Percentiles rank a stretch among this genome's conserved stretches.
These are phyloP conservation scores for Tulasnella calospora DNA, from an alignment of 768 basidiomycete species.

Conservation along the genomic window DNA sequence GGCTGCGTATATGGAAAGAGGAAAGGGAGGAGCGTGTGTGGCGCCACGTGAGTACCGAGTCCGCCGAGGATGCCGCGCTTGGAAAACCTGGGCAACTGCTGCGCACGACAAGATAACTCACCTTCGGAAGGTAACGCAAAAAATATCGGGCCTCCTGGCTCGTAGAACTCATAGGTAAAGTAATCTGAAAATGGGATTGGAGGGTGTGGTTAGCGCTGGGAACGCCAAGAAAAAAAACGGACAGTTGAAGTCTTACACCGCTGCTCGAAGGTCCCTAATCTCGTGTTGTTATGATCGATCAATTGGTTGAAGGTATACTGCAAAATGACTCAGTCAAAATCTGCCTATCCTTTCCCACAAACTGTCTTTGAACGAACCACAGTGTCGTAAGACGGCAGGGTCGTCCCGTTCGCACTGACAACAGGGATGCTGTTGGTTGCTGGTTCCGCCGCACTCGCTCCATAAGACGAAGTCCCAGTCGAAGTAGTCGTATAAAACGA, in stretches of 20 bases:
- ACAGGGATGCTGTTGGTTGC: background rate
- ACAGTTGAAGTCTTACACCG: conserved; percentile 11
- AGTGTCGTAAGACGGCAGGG: conserved; percentile 20
- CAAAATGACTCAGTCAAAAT: background rate
- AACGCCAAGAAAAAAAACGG: background rate
- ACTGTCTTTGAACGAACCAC: background rate
- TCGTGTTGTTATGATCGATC: conserved; percentile 12
- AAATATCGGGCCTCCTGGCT: conserved; percentile 22
- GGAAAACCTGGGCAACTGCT: background rate
- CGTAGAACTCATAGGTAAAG: conserved; percentile 24
- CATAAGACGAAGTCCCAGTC: background rate
- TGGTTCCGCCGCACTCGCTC: background rate
- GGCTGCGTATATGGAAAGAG: background rate
- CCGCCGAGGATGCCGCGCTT: background rate
- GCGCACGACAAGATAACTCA: background rate
- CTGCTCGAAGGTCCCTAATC: conserved; percentile 18
- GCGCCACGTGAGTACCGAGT: background rate
- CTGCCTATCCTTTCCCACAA: background rate
- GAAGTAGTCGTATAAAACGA: background rate
- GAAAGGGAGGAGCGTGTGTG: background rate
- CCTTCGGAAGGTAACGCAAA: conserved; percentile 20
- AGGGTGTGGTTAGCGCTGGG: background rate
- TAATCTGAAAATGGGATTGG: background rate
- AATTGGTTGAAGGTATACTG: conserved; percentile 21
- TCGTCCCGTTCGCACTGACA: conserved; percentile 6